Evolutionary conservation across 140 eudicot genomes (phyloP), one percentile per base, ranked within the genome.

Genomic region (Ambrosia hybrid): DNA sequence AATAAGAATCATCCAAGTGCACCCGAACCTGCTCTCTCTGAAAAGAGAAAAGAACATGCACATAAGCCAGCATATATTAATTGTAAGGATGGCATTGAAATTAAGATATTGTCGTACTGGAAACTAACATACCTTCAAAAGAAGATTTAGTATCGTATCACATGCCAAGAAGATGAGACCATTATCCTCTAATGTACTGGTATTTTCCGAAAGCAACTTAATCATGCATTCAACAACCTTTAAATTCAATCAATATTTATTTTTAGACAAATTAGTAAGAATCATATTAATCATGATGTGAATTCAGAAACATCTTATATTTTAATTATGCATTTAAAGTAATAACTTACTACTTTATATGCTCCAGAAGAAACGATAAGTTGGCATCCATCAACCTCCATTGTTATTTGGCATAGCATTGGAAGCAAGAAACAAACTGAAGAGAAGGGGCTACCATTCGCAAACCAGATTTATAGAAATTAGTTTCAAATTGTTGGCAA

Each of bases 361-460:
- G 89, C 86, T 65, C 95, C 99, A 59, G 95, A 72, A 10, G 88
- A 86, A 77, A 83, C 87, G 10, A 88, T 52, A 49, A 77, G 67
- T 34, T 61, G 81, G 53, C 96, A 91, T 79, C 96, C 99, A 56
- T 85, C 82, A 53, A 70, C 69, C 80, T 73, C 87, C 95, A 88
- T 86, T 76, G 97, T 88, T 51, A 84, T 83, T 80, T 94, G 99
- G 83, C 96, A 94, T 49, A 94, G 78, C 88, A 90, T 46, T 1
- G 99, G 99, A 78, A 94, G 96, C 91, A 94, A 74, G 84, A 94
- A 94, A 87, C 96, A 90, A 74, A 81, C 75, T 10, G 96, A 81
- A 43, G 80, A 70, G 60, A 83, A 91, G 46, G 97, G 87, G 68
- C 99, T 88, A 72, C 64, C 70, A 70, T 66, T 51, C 9, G 38